Evolutionary conservation across 345 rosid species (phyloP), one percentile per base, ranked within the genome.

Genomic region (Eucalyptus curtisii): DNA sequence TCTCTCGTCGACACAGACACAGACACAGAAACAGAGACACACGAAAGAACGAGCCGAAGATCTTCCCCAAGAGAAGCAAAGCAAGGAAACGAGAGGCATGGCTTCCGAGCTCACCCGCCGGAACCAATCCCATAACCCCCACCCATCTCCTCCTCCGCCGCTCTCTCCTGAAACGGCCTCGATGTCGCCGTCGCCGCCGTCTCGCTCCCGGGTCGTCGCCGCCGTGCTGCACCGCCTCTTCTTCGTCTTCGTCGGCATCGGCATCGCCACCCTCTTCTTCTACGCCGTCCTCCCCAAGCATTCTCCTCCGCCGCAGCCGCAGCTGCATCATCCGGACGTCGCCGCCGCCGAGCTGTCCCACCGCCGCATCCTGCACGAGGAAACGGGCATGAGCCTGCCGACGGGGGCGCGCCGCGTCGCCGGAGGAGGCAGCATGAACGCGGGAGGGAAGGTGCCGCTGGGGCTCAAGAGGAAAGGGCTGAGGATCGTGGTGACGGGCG

Each of bases 401-500:
- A 40, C 25, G 87, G 37, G 49, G 87, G 87, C 85, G 15, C 52
- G 80, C 40, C 80, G 20, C 71, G 90, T 59, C 10, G 88, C 13
- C 6, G 61, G 61, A 22, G 61, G 30, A 22, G 30, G 90, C 52
- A 37, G 47, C 64, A 47, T 53, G 31, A 33, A 49, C 81, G 64
- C 86, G 22, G 92, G 89, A 11, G 95, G 95, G 44, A 95, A 91
- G 88, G 91, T 96, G 50, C 96, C 96, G 8, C 90, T 94, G 17
- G 99, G 94, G 40, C 68, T 95, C 86, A 93, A 92, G 91, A 91
- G 91, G 76, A 95, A 95, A 91, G 90, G 90, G n/a, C 85, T 91
- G 89, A 85, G 98, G 93, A 92, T 96, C 5, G 91, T 96, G 19
- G 99, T 96, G 16, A 96, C 98, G 0, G 99, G 98, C 22, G 99